Evolutionary conservation across 495 filamentous ascomycete species (phyloP), one percentile per base, ranked within the genome.

Genomic region (Aspergillus nanangensis): DNA sequence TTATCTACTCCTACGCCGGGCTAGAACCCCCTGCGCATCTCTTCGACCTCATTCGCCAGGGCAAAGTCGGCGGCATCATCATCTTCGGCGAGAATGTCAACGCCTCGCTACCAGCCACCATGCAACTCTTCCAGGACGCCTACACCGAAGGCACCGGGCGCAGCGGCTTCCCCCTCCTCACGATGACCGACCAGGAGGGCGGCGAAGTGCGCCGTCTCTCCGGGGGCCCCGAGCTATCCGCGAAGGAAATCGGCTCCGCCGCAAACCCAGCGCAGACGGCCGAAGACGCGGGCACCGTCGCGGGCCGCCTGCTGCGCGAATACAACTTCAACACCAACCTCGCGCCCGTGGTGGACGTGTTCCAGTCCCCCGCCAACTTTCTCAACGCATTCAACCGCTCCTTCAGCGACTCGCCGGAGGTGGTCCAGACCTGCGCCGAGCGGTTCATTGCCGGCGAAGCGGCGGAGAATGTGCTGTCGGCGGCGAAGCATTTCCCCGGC

Each of bases 121-220:
- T 69, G 27, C 34, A 44, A n/a, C 17, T 42, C 4, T 50, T 62
- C 8, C 63, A 69, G 36, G 32, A 44, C 18, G 42, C 60, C 3
- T 69, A 67, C 21, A 45, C 44, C n/a, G 33, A 55, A 20, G 62
- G 59, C 15, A 35, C 51, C 0, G 50, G 52, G 8, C 52, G 59
- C 13, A 21, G 46, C 3, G 62, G 56, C 5, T 45, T 43, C 3
- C 65, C 65, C 5, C 47, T 69, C 1, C 42, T 67, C 0, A 64
- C 67, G 44, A 62, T 66, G 56, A 69, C 64, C 1, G 65, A 69
- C 43, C 65, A 69, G 19, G 65, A 69, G 31, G 64, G 65, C 8
- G 65, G 62, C 4, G 2, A 58, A 10, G 53, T 69, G 4, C 51
- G 53, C 22, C 57, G 65, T 9, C 47, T 69, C 1, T 52, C 61